Conservation (phyloP, 441 rosid species). For the Flueggea neowawraea region DNA sequence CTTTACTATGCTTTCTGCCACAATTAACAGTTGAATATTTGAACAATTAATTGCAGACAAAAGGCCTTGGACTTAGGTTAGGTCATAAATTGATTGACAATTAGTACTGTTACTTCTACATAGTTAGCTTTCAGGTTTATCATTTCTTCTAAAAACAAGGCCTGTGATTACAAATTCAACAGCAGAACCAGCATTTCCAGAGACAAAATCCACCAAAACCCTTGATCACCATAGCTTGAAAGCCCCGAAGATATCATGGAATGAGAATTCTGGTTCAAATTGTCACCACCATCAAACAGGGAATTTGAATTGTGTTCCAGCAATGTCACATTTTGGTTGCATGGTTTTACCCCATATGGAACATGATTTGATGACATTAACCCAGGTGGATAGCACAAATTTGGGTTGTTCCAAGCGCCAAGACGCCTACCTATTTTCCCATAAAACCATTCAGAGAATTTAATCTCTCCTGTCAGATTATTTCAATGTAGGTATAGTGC, state of each 20-base stretch:
- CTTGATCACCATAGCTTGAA: constrained; percentile 27
- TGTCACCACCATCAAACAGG: constrained; percentile 26
- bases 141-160: constrained; percentile 2
- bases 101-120: constrained; percentile 7
- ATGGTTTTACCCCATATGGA: constrained; percentile 70
- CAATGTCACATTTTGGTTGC: constrained; percentile 39
- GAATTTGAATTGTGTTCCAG: constrained; percentile 29
- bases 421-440: constrained; percentile 75
- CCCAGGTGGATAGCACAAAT: constrained; percentile 56
- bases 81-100: neutral
- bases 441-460: constrained; percentile 52
- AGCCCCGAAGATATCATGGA: constrained; percentile 39
- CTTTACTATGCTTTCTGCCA: no score
- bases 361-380: constrained; percentile 25
- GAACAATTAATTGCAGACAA: no score
- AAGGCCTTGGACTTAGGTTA: constrained; percentile 7
- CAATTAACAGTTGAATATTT: no score
- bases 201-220: constrained; percentile 25
- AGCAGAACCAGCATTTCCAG: constrained; percentile 19
- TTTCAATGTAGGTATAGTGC: constrained; percentile 74
- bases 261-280: constrained; percentile 25
- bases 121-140: constrained; percentile 8
- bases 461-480: constrained; percentile 74
- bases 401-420: constrained; percentile 86
- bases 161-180: constrained; percentile 15